These are phyloP conservation scores for Pelargonium australe DNA, from an alignment of 441 rosid genomes.

Conservation along the genomic window DNA sequence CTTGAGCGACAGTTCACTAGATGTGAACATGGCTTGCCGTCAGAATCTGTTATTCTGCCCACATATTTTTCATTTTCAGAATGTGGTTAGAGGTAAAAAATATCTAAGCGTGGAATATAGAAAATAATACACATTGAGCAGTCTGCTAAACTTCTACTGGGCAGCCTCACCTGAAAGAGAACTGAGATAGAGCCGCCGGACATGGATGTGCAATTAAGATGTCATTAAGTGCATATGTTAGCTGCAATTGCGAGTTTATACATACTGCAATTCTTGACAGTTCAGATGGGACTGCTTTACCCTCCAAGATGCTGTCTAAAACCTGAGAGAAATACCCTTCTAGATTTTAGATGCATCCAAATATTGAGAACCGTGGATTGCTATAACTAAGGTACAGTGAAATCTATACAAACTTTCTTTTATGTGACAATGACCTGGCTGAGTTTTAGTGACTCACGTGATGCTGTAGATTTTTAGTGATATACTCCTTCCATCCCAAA, in stretches of 20 bases:
- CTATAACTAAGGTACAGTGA: not conserved
- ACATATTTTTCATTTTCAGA: not conserved
- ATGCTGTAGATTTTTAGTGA: not conserved
- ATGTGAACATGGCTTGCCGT: conserved; percentile 32
- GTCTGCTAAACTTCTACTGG: not conserved
- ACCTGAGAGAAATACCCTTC: conserved; percentile 37
- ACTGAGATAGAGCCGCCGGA: conserved; percentile 76
- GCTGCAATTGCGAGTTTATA: conserved; percentile 50
- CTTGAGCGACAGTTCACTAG: conserved; percentile 72
- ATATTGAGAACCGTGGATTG: not conserved
- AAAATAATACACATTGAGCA: not conserved
- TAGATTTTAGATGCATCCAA: not conserved
- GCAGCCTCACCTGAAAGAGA: conserved; percentile 65
- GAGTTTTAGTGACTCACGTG: not conserved
- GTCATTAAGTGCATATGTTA: conserved; percentile 68
- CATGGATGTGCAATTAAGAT: conserved; percentile 70
- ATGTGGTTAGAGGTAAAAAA: not conserved
- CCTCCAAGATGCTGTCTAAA: conserved; percentile 60
- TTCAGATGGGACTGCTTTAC: conserved; percentile 39
- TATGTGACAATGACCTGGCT: not conserved
- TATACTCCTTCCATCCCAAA: not conserved
- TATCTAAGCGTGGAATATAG: not conserved
- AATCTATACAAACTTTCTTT: not conserved
- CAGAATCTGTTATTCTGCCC: conserved; percentile 43
- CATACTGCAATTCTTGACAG: conserved; percentile 51